Evolutionary conservation across 1,284 basidiomycete species (phyloP), one percentile per base, ranked within the genome.

Genomic region (Rhodotorula sp.): DNA sequence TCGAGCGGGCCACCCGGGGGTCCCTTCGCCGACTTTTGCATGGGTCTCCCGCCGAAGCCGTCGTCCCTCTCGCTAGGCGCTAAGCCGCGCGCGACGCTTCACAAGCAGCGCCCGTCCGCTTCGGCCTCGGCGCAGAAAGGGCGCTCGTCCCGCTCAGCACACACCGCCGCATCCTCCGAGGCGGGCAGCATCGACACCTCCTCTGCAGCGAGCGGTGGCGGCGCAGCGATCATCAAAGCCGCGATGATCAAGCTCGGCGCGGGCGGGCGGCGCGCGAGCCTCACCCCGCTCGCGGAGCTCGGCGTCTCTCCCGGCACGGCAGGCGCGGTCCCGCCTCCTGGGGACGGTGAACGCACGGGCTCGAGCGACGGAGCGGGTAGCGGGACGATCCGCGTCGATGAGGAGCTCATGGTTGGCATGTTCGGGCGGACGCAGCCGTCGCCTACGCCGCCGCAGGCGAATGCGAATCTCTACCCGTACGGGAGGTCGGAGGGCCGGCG

Each of bases 241-340:
- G 68, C 68, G 27, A 66, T 65, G 58, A 59, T 51, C 51, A 61
- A 56, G n/a, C 65, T 67, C 36, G 41, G 59, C 27, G 32, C 48
- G 19, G 25, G 12, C 17, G 58, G 58, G 1, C 39, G 66, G 3
- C 66, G 62, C n/a, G 41, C 62, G 34, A 46, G 51, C 37, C 27
- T 64, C 22, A 53, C 29, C 12, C 44, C 50, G 50, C 50, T 51
- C 50, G 13, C 50, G n/a, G 15, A 44, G 34, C 22, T 37, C 32
- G 34, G 25, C 34, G 32, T 41, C 12, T 32, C 55, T 3, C 19
- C 63, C 15, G 34, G 25, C 9, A 6, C 46, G 13, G 22, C 56
- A 12, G n/a, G n/a, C n/a, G 17, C 34, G 15, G 13, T 3, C 13
- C 9, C 29, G n/a, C 53, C 48, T 9, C 12, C 25, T 8, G 21